These are phyloP conservation scores for Kazachstania psychrophila DNA, from an alignment of 805 yeast species.

Conservation along the genomic window DNA sequence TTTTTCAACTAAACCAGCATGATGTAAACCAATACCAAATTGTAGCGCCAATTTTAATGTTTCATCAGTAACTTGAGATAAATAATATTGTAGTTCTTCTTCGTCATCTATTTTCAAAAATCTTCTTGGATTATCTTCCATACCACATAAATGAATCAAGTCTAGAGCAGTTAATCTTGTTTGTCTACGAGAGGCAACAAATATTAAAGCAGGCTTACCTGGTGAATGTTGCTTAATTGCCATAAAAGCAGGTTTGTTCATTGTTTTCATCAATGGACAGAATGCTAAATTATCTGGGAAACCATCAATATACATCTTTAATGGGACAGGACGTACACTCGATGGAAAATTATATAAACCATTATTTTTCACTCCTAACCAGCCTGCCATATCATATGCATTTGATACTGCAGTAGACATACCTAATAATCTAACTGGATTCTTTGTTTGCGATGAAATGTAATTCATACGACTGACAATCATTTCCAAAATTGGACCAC, in stretches of 20 bases:
- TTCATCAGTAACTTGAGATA: conserved; percentile 85
- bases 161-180: conserved; percentile 77
- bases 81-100: conserved; percentile 65
- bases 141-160: conserved; percentile 62
- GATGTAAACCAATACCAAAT: conserved; percentile 87
- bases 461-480: conserved; percentile 78
- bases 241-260: conserved; percentile 74
- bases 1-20: conserved; percentile 88
- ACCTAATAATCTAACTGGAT: conserved; percentile 84
- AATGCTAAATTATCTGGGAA: conserved; percentile 74
- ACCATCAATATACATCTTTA: conserved; percentile 81
- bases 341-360: conserved; percentile 95
- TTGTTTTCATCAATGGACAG: conserved; percentile 62
- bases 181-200: conserved; percentile 92
- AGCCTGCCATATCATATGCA: conserved; percentile 87
- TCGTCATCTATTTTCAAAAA: conserved; percentile 67
- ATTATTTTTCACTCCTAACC: conserved; percentile 74
- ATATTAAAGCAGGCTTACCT: conserved; percentile 87
- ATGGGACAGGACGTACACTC: conserved; percentile 88
- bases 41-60: conserved; percentile 64
- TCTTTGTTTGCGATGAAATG: conserved; percentile 55
- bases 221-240: conserved; percentile 91
- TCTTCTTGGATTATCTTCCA: conserved; percentile 44
- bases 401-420: conserved; percentile 91
- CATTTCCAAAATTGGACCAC: conserved; percentile 96